Evolutionary conservation across 2,329 filamentous ascomycete genomes (phyloP), one percentile per base, ranked within the genome.

Genomic region (Nemania serpens): DNA sequence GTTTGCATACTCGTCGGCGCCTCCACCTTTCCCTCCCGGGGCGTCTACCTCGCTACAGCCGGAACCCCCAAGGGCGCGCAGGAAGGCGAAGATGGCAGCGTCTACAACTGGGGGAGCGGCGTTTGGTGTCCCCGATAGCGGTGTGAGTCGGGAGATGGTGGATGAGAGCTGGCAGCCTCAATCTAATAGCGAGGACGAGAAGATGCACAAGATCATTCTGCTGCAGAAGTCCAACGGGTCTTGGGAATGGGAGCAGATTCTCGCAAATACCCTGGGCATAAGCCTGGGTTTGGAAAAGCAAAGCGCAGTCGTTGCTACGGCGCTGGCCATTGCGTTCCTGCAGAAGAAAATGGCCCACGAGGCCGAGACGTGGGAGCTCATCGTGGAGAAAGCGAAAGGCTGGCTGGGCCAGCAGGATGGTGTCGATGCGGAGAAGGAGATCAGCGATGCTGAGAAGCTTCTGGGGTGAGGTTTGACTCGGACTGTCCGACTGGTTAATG

Each of bases 211-310:
- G 22, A 6, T 65, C 41, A 55, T 65, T 12, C 47, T 36, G 3
- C 39, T 65, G 22, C 63, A 63, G 25, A 65, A 57, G 11, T 63
- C 43, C 13, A 49, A 65, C n/a, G 60, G 57, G 13, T 63, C 50
- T 25, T 65, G 63, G 61, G 47, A 58, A n/a, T 63, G 60, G 42
- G 18, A 37, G 18, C 29, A 43, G 15, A 18, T 9, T 2, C 39
- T 65, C 1, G 12, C 20, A 6, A 20, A 36, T 11, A 34, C 48
- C 4, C 5, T 62, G 13, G 58, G 37, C 1, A 34, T 52, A 2
- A 22, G 7, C 10, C 18, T 22, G 10, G 20, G n/a, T 7, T 18
- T 11, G 12, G 46, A n/a, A 22, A 45, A 9, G 17, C 41, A 25
- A 22, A 39, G 41, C 11, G 20, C 39, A 9, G 20, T 56, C 17